Base-by-base conservation (phyloP, 139 green algal species). In the Bryopsis sp. region DNA sequence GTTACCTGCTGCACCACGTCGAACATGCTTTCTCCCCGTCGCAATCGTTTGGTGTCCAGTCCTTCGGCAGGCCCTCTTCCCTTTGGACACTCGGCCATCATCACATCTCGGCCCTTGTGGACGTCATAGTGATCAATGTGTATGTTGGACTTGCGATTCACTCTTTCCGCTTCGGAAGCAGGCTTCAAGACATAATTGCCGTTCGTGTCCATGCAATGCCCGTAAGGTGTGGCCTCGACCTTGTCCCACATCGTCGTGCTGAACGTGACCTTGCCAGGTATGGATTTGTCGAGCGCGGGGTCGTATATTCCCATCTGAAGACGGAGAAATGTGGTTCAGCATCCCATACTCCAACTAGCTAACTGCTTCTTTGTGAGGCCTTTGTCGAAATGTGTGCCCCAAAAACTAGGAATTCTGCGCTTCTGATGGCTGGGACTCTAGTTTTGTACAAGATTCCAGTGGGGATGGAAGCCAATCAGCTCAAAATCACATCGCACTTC, bases 31-130 rank as follows among this genome's bases (percentile, higher is more conserved):
- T n/a, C n/a, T n/a, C n/a, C n/a, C n/a, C n/a, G n/a, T n/a, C n/a
- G n/a, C n/a, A n/a, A n/a, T n/a, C n/a, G n/a, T n/a, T n/a, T n/a
- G n/a, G n/a, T n/a, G n/a, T n/a, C n/a, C 19, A 19, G 43, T 19
- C 15, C 43, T 19, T 54, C 43, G 15, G 19, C 15, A 19, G 11
- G 43, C 15, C 43, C 15, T 19, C 43, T 54, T 54, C 43, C 43
- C 43, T 54, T 54, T 54, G 43, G 43, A 54, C 43, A 54, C 43
- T 54, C 43, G 15, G 43, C 43, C 43, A 54, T 54, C 43, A 54
- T 54, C 11, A 19, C 15, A 11, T 54, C 43, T 54, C 43, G 11
- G 43, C 43, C 43, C 15, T 11, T 54, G 43, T 11, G 43, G 15
- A 19, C 19, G 15, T 26, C 43, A 19, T 54, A 54, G 19, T 54